Conservation (phyloP, 148 eudicot genomes). For the Chenopodium album region DNA sequence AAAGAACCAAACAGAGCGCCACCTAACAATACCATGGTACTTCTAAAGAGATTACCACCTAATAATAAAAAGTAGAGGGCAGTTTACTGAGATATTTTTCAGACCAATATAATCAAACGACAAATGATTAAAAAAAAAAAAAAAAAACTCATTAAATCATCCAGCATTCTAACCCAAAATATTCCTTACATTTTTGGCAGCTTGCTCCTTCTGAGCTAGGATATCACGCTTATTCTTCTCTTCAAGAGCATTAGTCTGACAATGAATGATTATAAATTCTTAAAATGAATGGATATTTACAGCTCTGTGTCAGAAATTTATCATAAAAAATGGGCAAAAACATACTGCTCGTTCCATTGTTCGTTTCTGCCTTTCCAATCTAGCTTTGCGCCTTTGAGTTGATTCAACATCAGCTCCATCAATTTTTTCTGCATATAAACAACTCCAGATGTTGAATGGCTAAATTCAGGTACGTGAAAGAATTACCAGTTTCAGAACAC, state of each 20-base stretch:
- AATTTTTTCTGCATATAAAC: constrained; percentile 33
- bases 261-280: constrained; percentile 15
- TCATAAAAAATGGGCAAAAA: neutral
- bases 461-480: neutral
- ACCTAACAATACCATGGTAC: neutral
- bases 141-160: too few relatives aligned
- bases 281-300: neutral
- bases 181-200: constrained; percentile 73
- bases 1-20: neutral
- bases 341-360: constrained; percentile 91
- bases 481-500: constrained; percentile 10
- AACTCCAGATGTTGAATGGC: constrained; percentile 11
- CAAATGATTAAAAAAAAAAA: neutral
- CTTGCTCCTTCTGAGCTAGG: constrained; percentile 85
- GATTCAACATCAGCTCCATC: constrained; percentile 57
- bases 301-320: neutral
- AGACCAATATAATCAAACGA: neutral
- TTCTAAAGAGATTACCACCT: neutral
- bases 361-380: constrained; percentile 74
- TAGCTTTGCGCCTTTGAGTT: constrained; percentile 76
- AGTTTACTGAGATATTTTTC: neutral
- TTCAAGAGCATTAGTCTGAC: constrained; percentile 90
- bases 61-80: neutral
- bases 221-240: constrained; percentile 89
- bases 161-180: constrained; percentile 1